These are phyloP conservation scores for Penicillium sp. DNA, from an alignment of 2,329 filamentous ascomycete genomes.

Conservation along the genomic window DNA sequence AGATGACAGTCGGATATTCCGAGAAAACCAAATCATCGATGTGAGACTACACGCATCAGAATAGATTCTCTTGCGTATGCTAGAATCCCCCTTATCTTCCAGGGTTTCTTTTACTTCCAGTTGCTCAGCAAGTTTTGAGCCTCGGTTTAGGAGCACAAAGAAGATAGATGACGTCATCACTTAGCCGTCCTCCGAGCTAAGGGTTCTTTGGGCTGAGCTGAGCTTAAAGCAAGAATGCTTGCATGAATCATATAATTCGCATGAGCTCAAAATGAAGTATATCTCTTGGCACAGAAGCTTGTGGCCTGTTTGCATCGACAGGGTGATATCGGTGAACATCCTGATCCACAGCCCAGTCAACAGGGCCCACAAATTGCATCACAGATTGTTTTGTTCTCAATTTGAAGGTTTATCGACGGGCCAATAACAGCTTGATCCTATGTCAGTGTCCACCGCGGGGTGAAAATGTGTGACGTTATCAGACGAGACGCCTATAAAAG, in stretches of 20 bases:
- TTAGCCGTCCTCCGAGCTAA: too few relatives aligned
- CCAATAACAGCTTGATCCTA: background rate
- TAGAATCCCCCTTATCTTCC: too few relatives aligned
- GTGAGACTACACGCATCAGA: too few relatives aligned
- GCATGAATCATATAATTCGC: background rate
- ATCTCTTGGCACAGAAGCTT: background rate
- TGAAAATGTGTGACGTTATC: background rate
- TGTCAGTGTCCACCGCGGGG: background rate
- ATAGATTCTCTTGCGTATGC: too few relatives aligned
- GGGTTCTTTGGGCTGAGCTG: too few relatives aligned
- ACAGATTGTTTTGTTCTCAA: background rate
- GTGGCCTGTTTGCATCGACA: background rate
- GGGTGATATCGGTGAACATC: conserved; percentile 2
- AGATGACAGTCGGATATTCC: too few relatives aligned
- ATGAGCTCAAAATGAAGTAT: background rate
- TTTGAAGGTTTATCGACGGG: background rate
- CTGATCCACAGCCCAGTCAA: background rate
- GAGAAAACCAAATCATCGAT: too few relatives aligned
- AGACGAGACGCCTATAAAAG: background rate
- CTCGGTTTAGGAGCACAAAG: too few relatives aligned
- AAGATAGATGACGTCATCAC: conserved; percentile 1
- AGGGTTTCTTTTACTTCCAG: too few relatives aligned
- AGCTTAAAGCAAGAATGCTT: too few relatives aligned
- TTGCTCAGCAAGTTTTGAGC: too few relatives aligned
- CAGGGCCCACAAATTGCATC: conserved; percentile 9